Base-by-base conservation (phyloP, 1,284 basidiomycete species). In the Cerrena zonata region DNA sequence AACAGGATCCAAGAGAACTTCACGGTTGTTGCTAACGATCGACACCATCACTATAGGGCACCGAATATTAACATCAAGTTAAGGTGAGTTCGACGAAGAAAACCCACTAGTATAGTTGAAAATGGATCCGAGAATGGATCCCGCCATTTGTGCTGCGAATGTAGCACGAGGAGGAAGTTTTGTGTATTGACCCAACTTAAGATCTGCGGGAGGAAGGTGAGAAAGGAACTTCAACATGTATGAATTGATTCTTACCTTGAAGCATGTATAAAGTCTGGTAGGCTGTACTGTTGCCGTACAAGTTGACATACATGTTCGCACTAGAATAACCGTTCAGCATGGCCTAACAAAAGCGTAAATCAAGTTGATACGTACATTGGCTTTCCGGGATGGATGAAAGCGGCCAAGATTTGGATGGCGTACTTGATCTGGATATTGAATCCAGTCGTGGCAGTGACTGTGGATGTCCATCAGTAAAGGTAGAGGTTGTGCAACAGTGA, bases 141-240 rank as follows among this genome's bases (percentile, higher is more conserved):
- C 73, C 1, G 73, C 60, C 61, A 79, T 69, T 61, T 80, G 78
- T 7, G 72, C 70, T 4, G 61, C 64, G 54, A 78, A 78, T 5
- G 74, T 76, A n/a, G 65, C 57, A 11, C 73, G 62, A 1, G 75
- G 77, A 12, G 75, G 74, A 21, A 78, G 60, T 58, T 79, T 78
- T n/a, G 70, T 74, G 59, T 79, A 84, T 57, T 84, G 82, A 13
- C 76, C 79, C 5, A 85, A 73, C 61, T 85, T 84, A 11, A 56
- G 67, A 58, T 82, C 65, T 81, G 72, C 11, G 51, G 53, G 13
- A 2, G 34, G 5, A n/a, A n/a, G n/a, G n/a, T n/a, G n/a, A n/a
- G n/a, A n/a, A n/a, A n/a, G 34, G n/a, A 36, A 36, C n/a, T 36
- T 11, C n/a, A 11, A 11, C 11, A n/a, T 36, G n/a, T 36, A 11